Base-by-base conservation (phyloP, 2,329 filamentous ascomycete genomes). In the Pyricularia sp. region DNA sequence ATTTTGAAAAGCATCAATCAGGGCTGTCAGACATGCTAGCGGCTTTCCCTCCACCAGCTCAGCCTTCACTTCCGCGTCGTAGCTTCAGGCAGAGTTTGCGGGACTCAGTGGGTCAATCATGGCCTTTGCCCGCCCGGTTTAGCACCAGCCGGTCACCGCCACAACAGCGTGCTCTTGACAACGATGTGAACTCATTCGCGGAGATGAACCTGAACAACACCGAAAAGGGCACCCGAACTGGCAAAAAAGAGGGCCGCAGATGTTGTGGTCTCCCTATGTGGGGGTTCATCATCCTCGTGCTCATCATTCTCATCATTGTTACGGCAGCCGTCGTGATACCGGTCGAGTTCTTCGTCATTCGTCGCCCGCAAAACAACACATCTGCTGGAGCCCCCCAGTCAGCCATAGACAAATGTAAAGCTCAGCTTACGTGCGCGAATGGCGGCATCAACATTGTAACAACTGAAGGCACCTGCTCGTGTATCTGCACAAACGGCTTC, bases 401-500 rank as follows among this genome's bases (percentile, higher is more conserved):
- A 30, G 73, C 73, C 10, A 71, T 80, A 26, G 73, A 77, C 7
- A 73, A 81, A 66, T 96, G 91, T 73, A 80, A 84, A 68, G 76
- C 79, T 53, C 81, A 82, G 33, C 76, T 88, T 16, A 81, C 79
- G 0, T 97, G 93, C 72, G 77, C 83, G 64, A 96, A 97, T 68
- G 91, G 91, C 10, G 93, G 93, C 31, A 86, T 87, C 22, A 92
- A 87, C 65, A 83, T 93, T 19, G 75, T 91, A 24, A 69, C 69
- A 12, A 84, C 82, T 19, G 79, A 84, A 65, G 83, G 84, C 3
- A 78, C 82, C 24, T 97, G 93, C 76, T 88, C 88, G 13, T 99
- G 93, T 73, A 85, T 97, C 59, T 99, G 93, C 75, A 86, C 88
- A 26, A 92, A 94, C 70, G 91, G 93, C 1, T 97, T 93, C 73